Evolutionary conservation across 2,329 filamentous ascomycete species (phyloP).

Genomic region (Pseudogymnoascus verrucosus): DNA sequence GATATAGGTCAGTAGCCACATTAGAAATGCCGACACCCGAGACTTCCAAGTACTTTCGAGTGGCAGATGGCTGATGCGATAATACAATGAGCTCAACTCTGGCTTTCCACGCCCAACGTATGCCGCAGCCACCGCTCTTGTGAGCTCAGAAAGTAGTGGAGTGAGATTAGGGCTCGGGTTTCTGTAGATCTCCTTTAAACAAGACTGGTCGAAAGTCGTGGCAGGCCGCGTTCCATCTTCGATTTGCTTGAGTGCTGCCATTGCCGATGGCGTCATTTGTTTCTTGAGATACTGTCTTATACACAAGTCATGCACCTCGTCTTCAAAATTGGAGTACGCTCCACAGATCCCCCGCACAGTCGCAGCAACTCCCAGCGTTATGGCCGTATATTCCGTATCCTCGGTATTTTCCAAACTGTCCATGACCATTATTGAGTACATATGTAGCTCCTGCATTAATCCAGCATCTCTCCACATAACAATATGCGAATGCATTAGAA

Average conservation of each 20-base stretch:
- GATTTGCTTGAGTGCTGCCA: not conserved
- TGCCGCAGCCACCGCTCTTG: not conserved
- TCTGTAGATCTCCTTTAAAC: not conserved
- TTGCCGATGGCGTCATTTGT: not conserved
- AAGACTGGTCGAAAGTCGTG: not conserved
- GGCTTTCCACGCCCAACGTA: not conserved
- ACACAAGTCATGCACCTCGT: not conserved
- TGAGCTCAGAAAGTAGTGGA: not conserved
- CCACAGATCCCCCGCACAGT: not conserved
- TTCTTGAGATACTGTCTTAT: not conserved
- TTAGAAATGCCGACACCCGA: not conserved
- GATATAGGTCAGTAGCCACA: not conserved
- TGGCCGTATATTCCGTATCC: not conserved
- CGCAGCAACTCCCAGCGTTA: not conserved
- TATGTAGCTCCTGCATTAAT: not conserved
- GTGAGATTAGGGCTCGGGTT: not conserved
- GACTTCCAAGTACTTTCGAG: not conserved
- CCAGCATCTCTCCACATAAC: not conserved
- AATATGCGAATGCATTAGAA: not conserved
- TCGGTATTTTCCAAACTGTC: not conserved
- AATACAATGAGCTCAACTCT: not conserved
- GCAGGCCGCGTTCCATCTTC: not conserved
- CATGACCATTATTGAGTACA: not conserved
- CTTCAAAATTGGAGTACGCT: not conserved
- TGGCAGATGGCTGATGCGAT: not conserved